Evolutionary conservation across 345 rosid species (phyloP).

Genomic region (Kernera saxatilis): DNA sequence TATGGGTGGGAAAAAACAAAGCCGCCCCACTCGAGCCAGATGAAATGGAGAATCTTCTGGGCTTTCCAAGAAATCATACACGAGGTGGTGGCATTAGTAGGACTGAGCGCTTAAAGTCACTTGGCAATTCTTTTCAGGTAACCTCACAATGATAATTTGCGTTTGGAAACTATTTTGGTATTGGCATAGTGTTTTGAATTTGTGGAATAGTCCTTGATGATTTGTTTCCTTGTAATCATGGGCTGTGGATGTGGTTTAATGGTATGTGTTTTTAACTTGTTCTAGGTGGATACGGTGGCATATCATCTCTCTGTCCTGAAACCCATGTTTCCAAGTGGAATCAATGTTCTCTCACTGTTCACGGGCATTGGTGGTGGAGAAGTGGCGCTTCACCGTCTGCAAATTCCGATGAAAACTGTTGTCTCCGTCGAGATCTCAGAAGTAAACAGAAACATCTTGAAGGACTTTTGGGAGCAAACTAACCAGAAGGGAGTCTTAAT

Average conservation of each 20-base stretch:
- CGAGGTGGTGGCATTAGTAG: conserved; percentile 92
- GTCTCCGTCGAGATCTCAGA: conserved; percentile 72
- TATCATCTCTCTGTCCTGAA: conserved; percentile 73
- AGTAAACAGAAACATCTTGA: conserved; percentile 51
- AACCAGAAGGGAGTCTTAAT: conserved; percentile 68
- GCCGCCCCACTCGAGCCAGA: conserved; percentile 86
- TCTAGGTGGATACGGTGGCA: conserved; percentile 92
- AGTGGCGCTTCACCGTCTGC: conserved; percentile 79
- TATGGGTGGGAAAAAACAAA: conserved; percentile 91
- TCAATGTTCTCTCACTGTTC: conserved; percentile 76
- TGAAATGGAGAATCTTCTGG: conserved; percentile 84
- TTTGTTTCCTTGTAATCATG: neutral
- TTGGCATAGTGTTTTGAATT: neutral
- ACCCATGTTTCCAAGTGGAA: conserved; percentile 54
- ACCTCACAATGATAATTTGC: neutral
- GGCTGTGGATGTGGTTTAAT: neutral
- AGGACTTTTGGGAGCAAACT: conserved; percentile 89
- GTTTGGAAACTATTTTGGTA: neutral
- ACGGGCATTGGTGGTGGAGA: conserved; percentile 96
- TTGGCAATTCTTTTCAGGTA: conserved; percentile 94
- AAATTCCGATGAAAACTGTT: conserved; percentile 58
- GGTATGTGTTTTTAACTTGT: neutral
- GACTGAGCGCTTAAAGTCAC: conserved; percentile 77
- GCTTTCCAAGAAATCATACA: conserved; percentile 87
- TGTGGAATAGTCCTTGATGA: neutral